Percentiles rank a stretch among this genome's conserved stretches.
Conservation (phyloP, 352 stramenopile genomes). For the Nannochloropsis limnetica region DNA sequence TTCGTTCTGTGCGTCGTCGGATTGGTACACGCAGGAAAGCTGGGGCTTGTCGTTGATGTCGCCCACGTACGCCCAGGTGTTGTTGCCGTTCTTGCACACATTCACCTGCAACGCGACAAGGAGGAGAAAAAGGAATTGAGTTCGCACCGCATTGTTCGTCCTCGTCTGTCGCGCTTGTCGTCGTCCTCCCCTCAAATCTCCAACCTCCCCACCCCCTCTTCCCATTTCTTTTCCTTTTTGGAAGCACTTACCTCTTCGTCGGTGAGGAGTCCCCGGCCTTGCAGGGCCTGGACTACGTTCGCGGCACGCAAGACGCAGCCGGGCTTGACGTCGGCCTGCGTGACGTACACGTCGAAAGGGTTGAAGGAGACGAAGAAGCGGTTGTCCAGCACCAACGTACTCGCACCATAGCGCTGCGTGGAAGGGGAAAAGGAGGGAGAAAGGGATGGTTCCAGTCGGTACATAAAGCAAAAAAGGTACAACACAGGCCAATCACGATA, state of each 20-base stretch:
- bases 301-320: conserved; percentile 62
- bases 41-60: conserved; percentile 67
- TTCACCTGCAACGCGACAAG: conserved; percentile 46
- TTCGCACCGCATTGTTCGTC: neutral
- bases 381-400: conserved; percentile 69
- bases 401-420: conserved; percentile 57
- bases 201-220: neutral
- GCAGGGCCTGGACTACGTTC: conserved; percentile 64
- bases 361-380: conserved; percentile 74
- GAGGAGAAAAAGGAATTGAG: neutral
- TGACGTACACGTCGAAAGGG: conserved; percentile 69
- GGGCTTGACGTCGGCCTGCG: conserved; percentile 69
- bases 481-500: neutral
- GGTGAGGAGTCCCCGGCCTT: conserved; percentile 59
- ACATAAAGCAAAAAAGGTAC: neutral
- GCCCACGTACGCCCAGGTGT: conserved; percentile 72
- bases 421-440: neutral
- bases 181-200: neutral
- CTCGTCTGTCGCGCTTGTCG: neutral
- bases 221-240: neutral
- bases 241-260: conserved; percentile 56
- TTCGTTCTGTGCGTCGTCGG: conserved; percentile 71
- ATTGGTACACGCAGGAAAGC: conserved; percentile 70
- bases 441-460: conserved; percentile 16
- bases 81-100: conserved; percentile 67